Evolutionary conservation across 441 rosid genomes (phyloP).

Genomic region (Biscutella laevigata): DNA sequence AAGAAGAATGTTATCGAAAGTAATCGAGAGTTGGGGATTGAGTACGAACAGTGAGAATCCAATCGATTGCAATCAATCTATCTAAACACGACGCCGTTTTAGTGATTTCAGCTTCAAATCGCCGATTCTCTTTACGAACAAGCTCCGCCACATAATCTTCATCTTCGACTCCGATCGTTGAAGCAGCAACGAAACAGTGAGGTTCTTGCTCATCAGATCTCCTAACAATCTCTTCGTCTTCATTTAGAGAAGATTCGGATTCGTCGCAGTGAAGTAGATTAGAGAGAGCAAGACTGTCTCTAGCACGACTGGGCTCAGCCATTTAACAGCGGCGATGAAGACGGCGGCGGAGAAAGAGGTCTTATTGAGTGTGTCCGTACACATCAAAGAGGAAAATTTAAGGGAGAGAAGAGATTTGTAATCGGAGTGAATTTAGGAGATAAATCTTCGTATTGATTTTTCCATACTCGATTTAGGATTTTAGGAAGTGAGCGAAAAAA

Average conservation of each 20-base stretch:
- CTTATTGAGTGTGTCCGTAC: constrained; percentile 18
- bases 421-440: constrained; percentile 29
- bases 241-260: constrained; percentile 36
- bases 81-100: constrained; percentile 31
- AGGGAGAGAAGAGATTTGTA: background rate
- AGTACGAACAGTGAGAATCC: constrained; percentile 63
- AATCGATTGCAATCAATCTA: constrained; percentile 60
- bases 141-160: constrained; percentile 41
- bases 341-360: background rate
- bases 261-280: constrained; percentile 61
- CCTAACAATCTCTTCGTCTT: constrained; percentile 15
- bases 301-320: constrained; percentile 29
- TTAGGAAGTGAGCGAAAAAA: constrained; percentile 18
- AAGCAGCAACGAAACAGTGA: background rate
- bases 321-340: background rate
- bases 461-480: constrained; percentile 15
- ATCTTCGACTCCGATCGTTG: constrained; percentile 33
- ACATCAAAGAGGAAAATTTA: constrained; percentile 16
- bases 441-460: constrained; percentile 22
- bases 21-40: background rate
- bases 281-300: constrained; percentile 35
- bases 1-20: background rate
- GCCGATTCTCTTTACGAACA: constrained; percentile 35
- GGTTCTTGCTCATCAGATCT: constrained; percentile 6
- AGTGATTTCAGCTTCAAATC: constrained; percentile 17